Evolutionary conservation across 2,329 filamentous ascomycete genomes (phyloP), one percentile per base, ranked within the genome.

Genomic region (Clarireedia homoeocarpa): DNA sequence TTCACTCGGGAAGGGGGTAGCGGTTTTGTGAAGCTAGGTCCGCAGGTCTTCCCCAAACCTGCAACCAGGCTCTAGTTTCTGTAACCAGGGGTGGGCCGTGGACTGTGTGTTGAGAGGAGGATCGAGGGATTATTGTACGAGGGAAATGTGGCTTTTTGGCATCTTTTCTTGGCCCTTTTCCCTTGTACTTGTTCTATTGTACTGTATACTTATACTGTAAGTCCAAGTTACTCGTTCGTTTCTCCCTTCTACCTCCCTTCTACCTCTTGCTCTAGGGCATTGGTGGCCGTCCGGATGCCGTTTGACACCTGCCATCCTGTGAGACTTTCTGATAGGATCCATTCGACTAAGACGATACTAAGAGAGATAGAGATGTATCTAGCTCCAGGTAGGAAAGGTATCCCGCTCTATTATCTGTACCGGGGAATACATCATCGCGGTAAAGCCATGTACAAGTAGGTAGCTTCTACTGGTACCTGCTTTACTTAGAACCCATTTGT

Each of bases 251-350:
- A 10, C 15, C 36, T 24, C 36, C n/a, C 12, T 42, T 9, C 36
- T 34, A 12, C n/a, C 24, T 38, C 30, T 34, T 52, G 17, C 23
- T 44, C 14, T 44, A 34, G 10, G 17, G 17, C 23, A 30, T 39
- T n/a, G n/a, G 5, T 12, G 24, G 39, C 23, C 15, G 36, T 26
- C 50, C 27, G 45, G 40, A 45, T 53, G 51, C 27, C 27, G 40
- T 53, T 53, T 53, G 51, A 38, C 51, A 47, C 36, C 30, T 53
- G 40, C 26, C 27, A 46, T n/a, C 9, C 38, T 10, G 14, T 53
- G 51, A 53, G 34, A 53, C 51, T 48, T 48, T 42, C 20, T 48
- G 12, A 48, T 47, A 30, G 51, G 47, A 48, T 2, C 44, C 12
- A 44, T 36, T 44, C 34, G 6, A 53, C 20, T 9, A 12, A 12